phyloP scores from a whole-genome alignment of 1,284 basidiomycete species.

The Puccinia hordei region DNA sequence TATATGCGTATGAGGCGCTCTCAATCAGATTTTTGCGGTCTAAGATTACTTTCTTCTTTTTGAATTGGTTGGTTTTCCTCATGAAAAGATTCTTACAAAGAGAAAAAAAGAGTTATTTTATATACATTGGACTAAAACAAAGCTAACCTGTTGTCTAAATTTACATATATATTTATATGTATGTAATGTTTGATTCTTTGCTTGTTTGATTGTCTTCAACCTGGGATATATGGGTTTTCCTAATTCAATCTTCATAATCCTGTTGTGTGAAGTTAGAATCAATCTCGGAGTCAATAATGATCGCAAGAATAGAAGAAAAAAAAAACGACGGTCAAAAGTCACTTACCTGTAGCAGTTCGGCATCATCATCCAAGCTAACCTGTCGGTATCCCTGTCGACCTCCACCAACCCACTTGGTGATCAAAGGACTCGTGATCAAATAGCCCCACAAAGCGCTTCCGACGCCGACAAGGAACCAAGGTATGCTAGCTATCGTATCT shows the following conservation, averaged over 20 bases:
- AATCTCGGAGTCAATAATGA: background rate
- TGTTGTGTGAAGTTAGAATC: background rate
- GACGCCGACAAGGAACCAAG: conserved; percentile 80
- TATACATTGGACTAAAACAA: conserved; percentile 5
- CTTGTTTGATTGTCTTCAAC: background rate
- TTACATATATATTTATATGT: conserved; percentile 22
- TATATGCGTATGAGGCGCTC: too few relatives aligned
- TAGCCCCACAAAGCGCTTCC: conserved; percentile 62
- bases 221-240: conserved; percentile 3
- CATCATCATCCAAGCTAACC: conserved; percentile 51
- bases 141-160: background rate
- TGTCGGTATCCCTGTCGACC: conserved; percentile 49
- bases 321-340: background rate
- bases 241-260: conserved; percentile 41
- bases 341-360: conserved; percentile 46
- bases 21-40: too few relatives aligned
- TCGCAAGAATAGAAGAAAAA: background rate
- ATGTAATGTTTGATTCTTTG: background rate
- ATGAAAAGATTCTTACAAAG: too few relatives aligned
- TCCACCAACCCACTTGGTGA: conserved; percentile 39
- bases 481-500: conserved; percentile 76
- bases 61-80: too few relatives aligned
- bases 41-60: too few relatives aligned
- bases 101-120: background rate
- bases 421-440: conserved; percentile 40